These are phyloP conservation scores for Mycena metata DNA, from an alignment of 768 basidiomycete genomes.

Conservation along the genomic window DNA sequence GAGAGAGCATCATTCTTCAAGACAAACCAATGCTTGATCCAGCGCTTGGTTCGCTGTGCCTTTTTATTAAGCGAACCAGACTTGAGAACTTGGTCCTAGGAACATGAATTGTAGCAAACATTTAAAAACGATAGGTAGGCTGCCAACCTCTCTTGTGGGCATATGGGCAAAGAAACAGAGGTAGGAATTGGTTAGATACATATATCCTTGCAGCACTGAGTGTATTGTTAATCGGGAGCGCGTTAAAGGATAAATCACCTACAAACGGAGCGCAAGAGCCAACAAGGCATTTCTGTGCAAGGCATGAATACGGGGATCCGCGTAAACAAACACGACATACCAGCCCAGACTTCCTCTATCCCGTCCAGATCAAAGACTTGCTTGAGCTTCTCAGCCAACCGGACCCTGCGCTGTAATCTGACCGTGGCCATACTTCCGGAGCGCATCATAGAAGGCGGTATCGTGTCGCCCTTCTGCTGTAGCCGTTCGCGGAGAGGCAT, in stretches of 20 bases:
- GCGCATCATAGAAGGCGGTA: constrained; percentile 49
- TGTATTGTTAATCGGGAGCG: constrained; percentile 17
- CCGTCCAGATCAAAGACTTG: constrained; percentile 88
- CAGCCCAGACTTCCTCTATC: constrained; percentile 88
- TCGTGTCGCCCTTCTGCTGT: constrained; percentile 27
- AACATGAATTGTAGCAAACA: constrained; percentile 26
- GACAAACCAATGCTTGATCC: constrained; percentile 97
- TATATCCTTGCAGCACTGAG: constrained; percentile 94
- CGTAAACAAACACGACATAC: constrained; percentile 54
- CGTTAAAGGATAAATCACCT: constrained; percentile 52
- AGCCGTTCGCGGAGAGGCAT: constrained; percentile 21
- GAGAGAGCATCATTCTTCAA: constrained; percentile 96
- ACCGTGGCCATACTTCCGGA: constrained; percentile 82
- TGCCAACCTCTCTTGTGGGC: constrained; percentile 85
- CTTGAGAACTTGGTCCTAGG: constrained; percentile 91
- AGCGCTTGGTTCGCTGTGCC: constrained; percentile 89
- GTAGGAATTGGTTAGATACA: constrained; percentile 95
- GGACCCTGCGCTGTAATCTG: constrained; percentile 72
- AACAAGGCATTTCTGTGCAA: constrained; percentile 88
- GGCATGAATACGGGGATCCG: constrained; percentile 22
- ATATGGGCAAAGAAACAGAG: constrained; percentile 98
- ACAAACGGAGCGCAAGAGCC: constrained; percentile 92
- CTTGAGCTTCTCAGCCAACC: constrained; percentile 88
- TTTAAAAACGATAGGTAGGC: constrained; percentile 11
- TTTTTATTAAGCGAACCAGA: constrained; percentile 93